phyloP scores from a whole-genome alignment of 768 basidiomycete species.

The Pleurotus platypus region DNA sequence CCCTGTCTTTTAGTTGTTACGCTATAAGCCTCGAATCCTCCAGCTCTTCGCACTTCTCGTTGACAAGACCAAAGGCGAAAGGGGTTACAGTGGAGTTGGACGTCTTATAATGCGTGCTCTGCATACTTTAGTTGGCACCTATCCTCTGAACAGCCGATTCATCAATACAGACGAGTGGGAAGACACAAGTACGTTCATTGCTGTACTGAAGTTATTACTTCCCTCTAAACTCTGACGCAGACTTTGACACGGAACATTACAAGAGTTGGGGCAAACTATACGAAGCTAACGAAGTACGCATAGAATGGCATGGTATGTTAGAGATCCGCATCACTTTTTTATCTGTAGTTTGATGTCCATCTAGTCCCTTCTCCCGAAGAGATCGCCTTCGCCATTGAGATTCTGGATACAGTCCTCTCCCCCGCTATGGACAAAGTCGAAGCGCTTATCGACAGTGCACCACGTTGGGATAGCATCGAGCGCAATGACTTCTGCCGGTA shows the following conservation, averaged over 20 bases:
- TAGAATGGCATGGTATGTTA: conserved; percentile 82
- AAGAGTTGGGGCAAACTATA: conserved; percentile 79
- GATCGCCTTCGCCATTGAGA: conserved; percentile 74
- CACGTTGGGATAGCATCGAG: conserved; percentile 59
- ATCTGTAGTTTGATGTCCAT: conserved; percentile 11
- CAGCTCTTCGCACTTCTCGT: conserved; percentile 61
- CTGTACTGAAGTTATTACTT: neutral
- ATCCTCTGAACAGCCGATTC: conserved; percentile 75
- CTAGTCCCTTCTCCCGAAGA: conserved; percentile 65
- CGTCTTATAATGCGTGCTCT: conserved; percentile 74
- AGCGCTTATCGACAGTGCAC: conserved; percentile 47
- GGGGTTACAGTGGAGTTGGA: conserved; percentile 81
- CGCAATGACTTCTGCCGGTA: conserved; percentile 87
- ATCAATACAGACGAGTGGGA: conserved; percentile 83
- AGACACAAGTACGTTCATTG: conserved; percentile 52
- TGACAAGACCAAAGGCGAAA: conserved; percentile 82
- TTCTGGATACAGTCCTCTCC: conserved; percentile 63
- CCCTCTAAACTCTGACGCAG: conserved; percentile 29
- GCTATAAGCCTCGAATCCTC: conserved; percentile 64
- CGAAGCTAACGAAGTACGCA: conserved; percentile 71
- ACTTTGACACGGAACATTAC: conserved; percentile 60
- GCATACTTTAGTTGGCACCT: conserved; percentile 70
- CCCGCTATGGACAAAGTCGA: conserved; percentile 72
- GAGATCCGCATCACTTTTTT: neutral
- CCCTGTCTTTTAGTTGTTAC: conserved; percentile 47